These are phyloP conservation scores for Elongisporangium undulatum DNA, from an alignment of 352 stramenopile species.

Conservation along the genomic window DNA sequence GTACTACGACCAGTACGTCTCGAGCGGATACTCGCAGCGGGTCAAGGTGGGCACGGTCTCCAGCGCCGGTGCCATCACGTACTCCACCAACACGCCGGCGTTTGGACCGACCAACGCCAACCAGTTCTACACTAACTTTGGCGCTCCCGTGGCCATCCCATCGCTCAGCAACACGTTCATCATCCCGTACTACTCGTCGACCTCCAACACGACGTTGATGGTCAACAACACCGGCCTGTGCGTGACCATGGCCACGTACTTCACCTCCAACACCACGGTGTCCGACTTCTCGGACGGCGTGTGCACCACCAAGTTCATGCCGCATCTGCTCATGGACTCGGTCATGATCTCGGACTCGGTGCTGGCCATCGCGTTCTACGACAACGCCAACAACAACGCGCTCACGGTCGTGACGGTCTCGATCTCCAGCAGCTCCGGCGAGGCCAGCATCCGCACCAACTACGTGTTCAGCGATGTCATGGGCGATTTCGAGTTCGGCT, in stretches of 20 bases:
- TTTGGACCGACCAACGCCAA: slow-evolving; percentile 32
- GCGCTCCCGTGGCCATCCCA: slow-evolving; percentile 23
- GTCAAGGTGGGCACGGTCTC: slow-evolving; percentile 34
- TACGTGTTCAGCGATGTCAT: slow-evolving; percentile 40
- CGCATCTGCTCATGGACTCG: slow-evolving; percentile 28
- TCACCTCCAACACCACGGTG: slow-evolving; percentile 7
- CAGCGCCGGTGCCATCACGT: slow-evolving; percentile 25
- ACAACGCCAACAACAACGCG: slow-evolving; percentile 49
- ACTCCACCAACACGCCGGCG: slow-evolving; percentile 10
- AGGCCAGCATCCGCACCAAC: slow-evolving; percentile 30
- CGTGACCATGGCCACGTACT: slow-evolving; percentile 31
- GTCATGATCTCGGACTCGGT: slow-evolving; percentile 37
- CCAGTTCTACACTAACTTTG: slow-evolving; percentile 25
- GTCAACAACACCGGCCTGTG: slow-evolving; percentile 26
- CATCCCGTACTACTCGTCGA: slow-evolving; percentile 47
- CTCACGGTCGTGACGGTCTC: slow-evolving; percentile 38
- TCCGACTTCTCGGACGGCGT: slow-evolving; percentile 23
- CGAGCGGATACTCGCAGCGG: slow-evolving; percentile 22
- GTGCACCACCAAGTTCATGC: slow-evolving; percentile 41
- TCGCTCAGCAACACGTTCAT: slow-evolving; percentile 26
- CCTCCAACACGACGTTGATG: slow-evolving; percentile 2
- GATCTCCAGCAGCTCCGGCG: slow-evolving; percentile 17
- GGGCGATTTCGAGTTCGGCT: slow-evolving; percentile 40
- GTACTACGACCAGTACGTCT: slow-evolving; percentile 39
- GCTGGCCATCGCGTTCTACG: slow-evolving; percentile 47